A percentile compares a stretch with the other conserved stretches of the same genome.
Evolutionary conservation across 2,329 filamentous ascomycete genomes (phyloP).

Genomic region (Penicillium sclerotiorum): DNA sequence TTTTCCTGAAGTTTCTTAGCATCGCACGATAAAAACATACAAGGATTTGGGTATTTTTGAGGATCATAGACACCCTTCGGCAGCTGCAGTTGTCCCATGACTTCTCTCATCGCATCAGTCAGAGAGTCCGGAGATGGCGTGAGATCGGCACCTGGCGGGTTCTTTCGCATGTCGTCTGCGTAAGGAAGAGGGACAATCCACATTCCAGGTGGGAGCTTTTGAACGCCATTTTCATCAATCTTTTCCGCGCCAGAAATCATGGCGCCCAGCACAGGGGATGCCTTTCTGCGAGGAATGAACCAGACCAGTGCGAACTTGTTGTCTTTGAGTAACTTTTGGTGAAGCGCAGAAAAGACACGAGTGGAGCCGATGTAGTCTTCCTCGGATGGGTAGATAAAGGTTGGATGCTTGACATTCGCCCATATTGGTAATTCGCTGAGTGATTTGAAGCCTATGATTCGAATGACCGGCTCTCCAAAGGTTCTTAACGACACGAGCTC

Average conservation of each 20-base stretch:
- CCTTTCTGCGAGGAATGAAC: slow-evolving; percentile 82
- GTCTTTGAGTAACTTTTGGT: slow-evolving; percentile 78
- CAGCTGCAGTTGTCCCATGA: slow-evolving; percentile 84
- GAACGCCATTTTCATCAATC: slow-evolving; percentile 66
- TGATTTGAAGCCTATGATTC: slow-evolving; percentile 93
- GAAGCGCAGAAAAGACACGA: slow-evolving; percentile 86
- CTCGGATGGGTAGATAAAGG: slow-evolving; percentile 93
- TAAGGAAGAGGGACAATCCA: slow-evolving; percentile 90
- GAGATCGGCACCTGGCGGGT: slow-evolving; percentile 61
- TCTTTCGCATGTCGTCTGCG: slow-evolving; percentile 80
- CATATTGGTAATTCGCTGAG: slow-evolving; percentile 73
- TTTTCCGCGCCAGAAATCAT: slow-evolving; percentile 74
- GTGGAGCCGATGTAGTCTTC: slow-evolving; percentile 88
- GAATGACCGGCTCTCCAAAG: slow-evolving; percentile 80
- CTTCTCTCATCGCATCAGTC: slow-evolving; percentile 76
- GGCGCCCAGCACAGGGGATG: slow-evolving; percentile 76
- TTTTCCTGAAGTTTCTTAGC: not conserved
- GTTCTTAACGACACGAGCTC: slow-evolving; percentile 76
- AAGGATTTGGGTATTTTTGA: slow-evolving; percentile 82
- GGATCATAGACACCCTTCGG: slow-evolving; percentile 85
- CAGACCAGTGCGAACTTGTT: slow-evolving; percentile 85
- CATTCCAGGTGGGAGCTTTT: slow-evolving; percentile 76
- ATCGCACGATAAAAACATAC: slow-evolving; percentile 29
- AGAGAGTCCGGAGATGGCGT: slow-evolving; percentile 68
- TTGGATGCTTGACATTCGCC: slow-evolving; percentile 83